Evolutionary conservation across 2,329 filamentous ascomycete species (phyloP).

Genomic region (Passalora sequoiae): DNA sequence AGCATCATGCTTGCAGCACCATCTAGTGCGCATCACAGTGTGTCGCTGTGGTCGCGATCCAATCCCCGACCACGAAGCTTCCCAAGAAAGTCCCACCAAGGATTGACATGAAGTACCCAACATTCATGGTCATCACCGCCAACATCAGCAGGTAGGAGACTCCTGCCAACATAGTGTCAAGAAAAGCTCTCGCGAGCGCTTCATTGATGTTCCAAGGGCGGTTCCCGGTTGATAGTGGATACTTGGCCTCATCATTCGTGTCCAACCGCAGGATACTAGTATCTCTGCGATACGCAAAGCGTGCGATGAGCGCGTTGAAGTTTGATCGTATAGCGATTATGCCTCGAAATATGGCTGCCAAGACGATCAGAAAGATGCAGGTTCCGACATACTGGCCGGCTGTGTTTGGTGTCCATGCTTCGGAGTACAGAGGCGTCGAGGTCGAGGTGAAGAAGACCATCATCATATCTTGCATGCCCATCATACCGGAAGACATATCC

Average conservation of each 20-base stretch:
- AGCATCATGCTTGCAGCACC: not conserved
- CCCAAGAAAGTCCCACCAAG: slow-evolving; percentile 72
- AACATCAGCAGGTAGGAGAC: slow-evolving; percentile 83
- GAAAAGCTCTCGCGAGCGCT: slow-evolving; percentile 63
- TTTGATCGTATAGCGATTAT: slow-evolving; percentile 30
- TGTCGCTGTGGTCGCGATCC: slow-evolving; percentile 15
- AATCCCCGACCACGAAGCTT: slow-evolving; percentile 30
- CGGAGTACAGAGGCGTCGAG: slow-evolving; percentile 59
- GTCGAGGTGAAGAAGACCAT: slow-evolving; percentile 61
- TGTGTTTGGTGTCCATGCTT: slow-evolving; percentile 64
- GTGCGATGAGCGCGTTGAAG: slow-evolving; percentile 17
- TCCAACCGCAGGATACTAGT: slow-evolving; percentile 12
- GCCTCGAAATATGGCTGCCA: slow-evolving; percentile 63
- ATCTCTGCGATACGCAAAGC: slow-evolving; percentile 13
- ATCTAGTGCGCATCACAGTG: slow-evolving; percentile 20
- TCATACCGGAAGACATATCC: slow-evolving; percentile 22
- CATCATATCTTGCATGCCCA: slow-evolving; percentile 41
- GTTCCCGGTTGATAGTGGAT: slow-evolving; percentile 3
- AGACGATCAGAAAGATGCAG: slow-evolving; percentile 79
- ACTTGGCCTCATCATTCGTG: slow-evolving; percentile 12
- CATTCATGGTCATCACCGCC: slow-evolving; percentile 81
- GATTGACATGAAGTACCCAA: slow-evolving; percentile 74
- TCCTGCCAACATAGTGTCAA: slow-evolving; percentile 65
- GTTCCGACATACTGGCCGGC: slow-evolving; percentile 73
- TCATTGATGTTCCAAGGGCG: slow-evolving; percentile 76